Evolutionary conservation across 1,139 yeast species (phyloP).

Genomic region (Saccharomycopsis hybrid): DNA sequence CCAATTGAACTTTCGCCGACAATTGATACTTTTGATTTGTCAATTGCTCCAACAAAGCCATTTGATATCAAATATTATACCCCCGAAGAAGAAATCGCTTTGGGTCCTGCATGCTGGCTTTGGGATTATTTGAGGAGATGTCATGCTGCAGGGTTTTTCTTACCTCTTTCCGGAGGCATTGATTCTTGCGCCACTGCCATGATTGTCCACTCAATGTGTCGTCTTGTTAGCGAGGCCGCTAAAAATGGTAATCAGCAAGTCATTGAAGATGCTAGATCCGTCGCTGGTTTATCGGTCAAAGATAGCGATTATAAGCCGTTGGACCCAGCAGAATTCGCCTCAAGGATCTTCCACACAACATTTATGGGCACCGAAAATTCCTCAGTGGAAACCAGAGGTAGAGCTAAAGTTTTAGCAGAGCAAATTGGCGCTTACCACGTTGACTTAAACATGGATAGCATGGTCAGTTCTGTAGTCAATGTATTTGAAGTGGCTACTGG

Average conservation of each 20-base stretch:
- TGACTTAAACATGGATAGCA: slow-evolving; percentile 83
- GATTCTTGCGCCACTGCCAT: slow-evolving; percentile 97
- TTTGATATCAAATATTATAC: slow-evolving; percentile 54
- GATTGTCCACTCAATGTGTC: slow-evolving; percentile 91
- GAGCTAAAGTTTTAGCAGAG: slow-evolving; percentile 74
- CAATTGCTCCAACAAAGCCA: slow-evolving; percentile 52
- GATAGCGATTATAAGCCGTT: slow-evolving; percentile 57
- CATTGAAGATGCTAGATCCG: slow-evolving; percentile 59
- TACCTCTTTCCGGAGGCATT: slow-evolving; percentile 95
- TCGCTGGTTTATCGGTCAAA: slow-evolving; percentile 42
- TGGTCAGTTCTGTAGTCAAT: slow-evolving; percentile 66
- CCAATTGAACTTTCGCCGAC: slow-evolving; percentile 57
- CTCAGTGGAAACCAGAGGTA: slow-evolving; percentile 71
- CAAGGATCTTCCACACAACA: slow-evolving; percentile 74
- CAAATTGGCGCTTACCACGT: slow-evolving; percentile 85
- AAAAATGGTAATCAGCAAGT: slow-evolving; percentile 67
- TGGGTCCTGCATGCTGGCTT: slow-evolving; percentile 98
- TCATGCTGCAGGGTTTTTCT: slow-evolving; percentile 81
- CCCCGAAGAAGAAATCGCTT: slow-evolving; percentile 94
- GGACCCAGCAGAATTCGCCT: slow-evolving; percentile 70
- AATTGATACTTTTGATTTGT: slow-evolving; percentile 52
- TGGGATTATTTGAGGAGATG: slow-evolving; percentile 97
- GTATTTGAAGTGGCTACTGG: slow-evolving; percentile 90
- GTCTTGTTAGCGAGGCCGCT: slow-evolving; percentile 66
- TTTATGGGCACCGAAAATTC: slow-evolving; percentile 97